Evolutionary conservation across 345 rosid genomes (phyloP), one percentile per base, ranked within the genome.

Genomic region (Gossypium longicalyx): DNA sequence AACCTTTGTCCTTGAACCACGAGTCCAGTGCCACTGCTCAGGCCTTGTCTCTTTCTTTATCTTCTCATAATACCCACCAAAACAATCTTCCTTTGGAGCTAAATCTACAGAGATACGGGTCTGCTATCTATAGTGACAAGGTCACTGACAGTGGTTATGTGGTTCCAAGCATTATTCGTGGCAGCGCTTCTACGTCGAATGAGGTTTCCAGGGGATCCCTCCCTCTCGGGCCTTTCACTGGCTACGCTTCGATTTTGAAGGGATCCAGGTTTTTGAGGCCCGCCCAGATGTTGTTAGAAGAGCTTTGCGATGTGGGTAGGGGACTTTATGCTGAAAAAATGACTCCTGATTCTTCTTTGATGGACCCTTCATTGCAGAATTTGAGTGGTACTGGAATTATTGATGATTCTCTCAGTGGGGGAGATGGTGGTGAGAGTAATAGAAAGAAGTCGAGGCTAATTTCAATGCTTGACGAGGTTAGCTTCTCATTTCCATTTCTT

Each of bases 381-480:
- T 76, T 88, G 27, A 74, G 73, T 61, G 23, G 75, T 2, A 66
- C 85, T 44, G 86, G 82, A 47, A 72, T 77, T 8, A 76, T 59
- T 25, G 87, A 79, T 66, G 87, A 84, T 71, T 64, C 85, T 1
- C 65, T 77, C 56, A 25, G 75, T 56, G 57, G 77, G 47, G 84
- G 78, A 3, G 86, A 82, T 12, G 85, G 82, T 7, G 82, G 85
- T 57, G 94, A 91, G 51, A 73, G 68, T 76, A 76, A 91, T 9
- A 79, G 90, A 75, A 90, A 86, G 74, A 92, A 92, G 80, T 92
- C 98, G 0, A 87, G 87, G 77, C 88, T 94, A 15, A 84, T 92
- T 58, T 86, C 91, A 25, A 81, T 94, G 95, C 92, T 94, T 4
- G 97, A 94, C 56, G 97, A 94, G 98, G 98, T 94, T 83, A 76